Conservation (phyloP, 345 rosid species). For the Populus davidiana region DNA sequence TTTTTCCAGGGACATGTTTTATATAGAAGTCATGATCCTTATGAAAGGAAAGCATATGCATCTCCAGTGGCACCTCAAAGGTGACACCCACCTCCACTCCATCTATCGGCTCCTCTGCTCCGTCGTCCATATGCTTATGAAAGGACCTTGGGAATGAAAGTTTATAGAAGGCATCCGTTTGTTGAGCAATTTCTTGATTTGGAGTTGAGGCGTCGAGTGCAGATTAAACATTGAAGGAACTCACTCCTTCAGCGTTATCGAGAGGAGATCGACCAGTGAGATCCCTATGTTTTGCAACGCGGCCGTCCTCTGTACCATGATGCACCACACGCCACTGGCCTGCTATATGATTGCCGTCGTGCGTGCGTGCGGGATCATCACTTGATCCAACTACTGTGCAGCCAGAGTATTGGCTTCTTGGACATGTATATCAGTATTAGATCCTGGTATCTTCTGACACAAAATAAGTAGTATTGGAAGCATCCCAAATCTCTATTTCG, state of each 20-base stretch:
- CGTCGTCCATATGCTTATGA: background rate
- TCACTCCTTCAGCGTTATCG: background rate
- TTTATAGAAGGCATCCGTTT: slow-evolving; percentile 12
- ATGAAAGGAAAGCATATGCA: background rate
- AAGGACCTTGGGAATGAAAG: slow-evolving; percentile 3
- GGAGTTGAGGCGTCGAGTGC: background rate
- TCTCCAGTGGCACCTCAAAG: too few relatives aligned
- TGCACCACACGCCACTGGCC: background rate
- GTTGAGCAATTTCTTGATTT: slow-evolving; percentile 2
- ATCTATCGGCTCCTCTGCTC: too few relatives aligned
- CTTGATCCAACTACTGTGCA: background rate
- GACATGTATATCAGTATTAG: background rate
- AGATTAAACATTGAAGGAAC: background rate
- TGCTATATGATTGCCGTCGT: background rate
- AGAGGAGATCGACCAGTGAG: background rate
- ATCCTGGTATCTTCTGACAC: background rate
- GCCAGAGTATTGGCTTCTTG: background rate
- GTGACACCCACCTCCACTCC: too few relatives aligned
- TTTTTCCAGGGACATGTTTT: background rate
- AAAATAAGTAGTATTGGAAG: background rate
- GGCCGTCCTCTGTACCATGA: background rate
- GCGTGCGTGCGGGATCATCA: background rate
- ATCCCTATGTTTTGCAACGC: background rate
- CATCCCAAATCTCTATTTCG: background rate
- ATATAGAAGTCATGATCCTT: background rate